Conservation (phyloP, 2,329 filamentous ascomycete genomes). For the Neocucurbitaria cava region DNA sequence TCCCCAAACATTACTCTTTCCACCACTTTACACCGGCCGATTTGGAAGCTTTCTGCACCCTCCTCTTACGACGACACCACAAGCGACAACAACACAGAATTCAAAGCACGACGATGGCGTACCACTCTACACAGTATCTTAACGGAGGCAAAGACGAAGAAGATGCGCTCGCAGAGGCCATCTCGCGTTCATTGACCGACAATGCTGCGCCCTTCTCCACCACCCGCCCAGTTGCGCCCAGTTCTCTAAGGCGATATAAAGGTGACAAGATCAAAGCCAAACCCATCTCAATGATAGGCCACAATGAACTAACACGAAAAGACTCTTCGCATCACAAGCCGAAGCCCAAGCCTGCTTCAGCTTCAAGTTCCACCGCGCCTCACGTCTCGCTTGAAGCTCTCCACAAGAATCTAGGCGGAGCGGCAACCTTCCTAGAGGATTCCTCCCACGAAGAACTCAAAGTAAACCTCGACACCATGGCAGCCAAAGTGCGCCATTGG, state of each 20-base stretch:
- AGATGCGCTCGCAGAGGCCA: constrained; percentile 8
- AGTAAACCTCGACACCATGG: not conserved
- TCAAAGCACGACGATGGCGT: too few species aligned
- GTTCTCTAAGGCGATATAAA: not conserved
- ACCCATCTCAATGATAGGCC: not conserved
- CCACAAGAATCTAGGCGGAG: not conserved
- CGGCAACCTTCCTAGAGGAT: not conserved
- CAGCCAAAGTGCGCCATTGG: not conserved
- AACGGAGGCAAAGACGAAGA: not conserved
- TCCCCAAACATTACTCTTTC: too few species aligned
- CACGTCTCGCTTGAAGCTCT: not conserved
- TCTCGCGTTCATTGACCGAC: constrained; percentile 6
- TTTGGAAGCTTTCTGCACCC: too few species aligned
- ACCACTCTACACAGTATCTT: not conserved
- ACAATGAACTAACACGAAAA: not conserved
- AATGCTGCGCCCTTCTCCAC: not conserved
- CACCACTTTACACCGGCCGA: too few species aligned
- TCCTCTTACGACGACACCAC: too few species aligned
- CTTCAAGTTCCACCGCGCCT: not conserved
- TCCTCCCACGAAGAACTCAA: not conserved
- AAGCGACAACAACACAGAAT: too few species aligned
- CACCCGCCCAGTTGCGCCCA: not conserved
- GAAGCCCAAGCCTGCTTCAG: not conserved
- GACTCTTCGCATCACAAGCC: not conserved
- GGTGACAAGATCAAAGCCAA: not conserved